Conservation (phyloP, 306 rosid genomes). For the Ormosia emarginata region DNA sequence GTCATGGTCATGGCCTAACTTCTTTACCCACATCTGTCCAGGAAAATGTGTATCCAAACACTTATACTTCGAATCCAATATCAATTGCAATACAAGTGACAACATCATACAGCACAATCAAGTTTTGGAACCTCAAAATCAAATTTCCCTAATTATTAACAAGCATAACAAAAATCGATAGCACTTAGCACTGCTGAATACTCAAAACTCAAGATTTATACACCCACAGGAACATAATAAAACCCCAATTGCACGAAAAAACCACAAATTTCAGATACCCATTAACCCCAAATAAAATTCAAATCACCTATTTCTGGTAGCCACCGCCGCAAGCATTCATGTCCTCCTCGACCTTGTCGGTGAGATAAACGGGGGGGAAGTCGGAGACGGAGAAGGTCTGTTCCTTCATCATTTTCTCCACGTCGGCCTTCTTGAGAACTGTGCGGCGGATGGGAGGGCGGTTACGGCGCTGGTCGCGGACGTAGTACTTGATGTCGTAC, state of each 20-base stretch:
- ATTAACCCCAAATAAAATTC: background rate
- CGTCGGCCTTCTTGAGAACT: slow-evolving; percentile 58
- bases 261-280: background rate
- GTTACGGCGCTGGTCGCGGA: slow-evolving; percentile 93
- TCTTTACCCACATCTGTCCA: background rate
- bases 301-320: slow-evolving; percentile 58
- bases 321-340: slow-evolving; percentile 74
- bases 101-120: background rate
- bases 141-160: background rate
- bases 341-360: slow-evolving; percentile 57
- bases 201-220: too few relatives aligned
- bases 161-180: background rate
- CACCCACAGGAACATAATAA: too few relatives aligned
- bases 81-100: background rate
- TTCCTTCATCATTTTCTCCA: slow-evolving; percentile 59
- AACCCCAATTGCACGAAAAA: too few relatives aligned
- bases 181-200: too few relatives aligned
- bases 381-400: slow-evolving; percentile 45
- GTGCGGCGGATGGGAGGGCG: slow-evolving; percentile 83
- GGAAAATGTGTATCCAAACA: background rate
- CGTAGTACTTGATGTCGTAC: slow-evolving; percentile 77
- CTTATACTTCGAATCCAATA: background rate
- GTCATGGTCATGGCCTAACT: background rate
- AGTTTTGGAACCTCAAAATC: background rate
- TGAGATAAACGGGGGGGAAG: slow-evolving; percentile 75